Percentiles rank a stretch among this genome's conserved stretches.
phyloP scores from a whole-genome alignment of 106 monocot genomes.

The Ottelia alismoides region DNA sequence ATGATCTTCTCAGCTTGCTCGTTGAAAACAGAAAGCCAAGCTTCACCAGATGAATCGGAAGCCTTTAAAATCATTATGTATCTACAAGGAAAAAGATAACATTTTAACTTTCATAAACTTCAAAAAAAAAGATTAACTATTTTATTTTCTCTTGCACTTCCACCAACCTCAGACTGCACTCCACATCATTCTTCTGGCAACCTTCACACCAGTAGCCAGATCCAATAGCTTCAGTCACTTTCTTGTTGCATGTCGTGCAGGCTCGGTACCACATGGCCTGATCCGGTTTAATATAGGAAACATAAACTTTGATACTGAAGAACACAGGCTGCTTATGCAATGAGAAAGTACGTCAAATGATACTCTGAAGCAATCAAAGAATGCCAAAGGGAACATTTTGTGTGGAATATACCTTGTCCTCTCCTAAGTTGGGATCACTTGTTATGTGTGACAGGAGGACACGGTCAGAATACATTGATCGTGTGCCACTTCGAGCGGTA shows the following conservation, averaged over 20 bases:
- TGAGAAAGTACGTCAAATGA: not conserved
- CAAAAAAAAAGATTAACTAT: no score
- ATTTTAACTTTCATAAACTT: not conserved
- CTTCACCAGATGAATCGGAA: constrained; percentile 80
- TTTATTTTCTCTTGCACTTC: no score
- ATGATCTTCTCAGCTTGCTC: constrained; percentile 92
- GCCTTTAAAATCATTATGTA: constrained; percentile 85
- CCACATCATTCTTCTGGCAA: constrained; percentile 81
- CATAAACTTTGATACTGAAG: constrained; percentile 60
- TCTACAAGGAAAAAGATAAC: constrained; percentile 16
- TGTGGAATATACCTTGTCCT: constrained; percentile 52
- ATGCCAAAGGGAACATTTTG: not conserved
- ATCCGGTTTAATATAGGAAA: constrained; percentile 80
- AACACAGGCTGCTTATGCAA: constrained; percentile 46
- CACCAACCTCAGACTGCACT: constrained; percentile 92
- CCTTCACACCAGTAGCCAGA: constrained; percentile 96
- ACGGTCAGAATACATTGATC: constrained; percentile 81
- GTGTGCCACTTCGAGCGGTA: constrained; percentile 25
- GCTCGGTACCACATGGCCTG: constrained; percentile 98
- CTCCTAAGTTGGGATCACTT: constrained; percentile 50
- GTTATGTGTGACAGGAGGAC: constrained; percentile 75
- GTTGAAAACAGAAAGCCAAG: constrained; percentile 87
- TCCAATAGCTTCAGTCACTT: constrained; percentile 78
- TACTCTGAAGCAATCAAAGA: not conserved
- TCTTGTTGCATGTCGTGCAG: constrained; percentile 96